These are phyloP conservation scores for Cyclanthera cordifolia DNA, from an alignment of 306 rosid species.

Conservation along the genomic window DNA sequence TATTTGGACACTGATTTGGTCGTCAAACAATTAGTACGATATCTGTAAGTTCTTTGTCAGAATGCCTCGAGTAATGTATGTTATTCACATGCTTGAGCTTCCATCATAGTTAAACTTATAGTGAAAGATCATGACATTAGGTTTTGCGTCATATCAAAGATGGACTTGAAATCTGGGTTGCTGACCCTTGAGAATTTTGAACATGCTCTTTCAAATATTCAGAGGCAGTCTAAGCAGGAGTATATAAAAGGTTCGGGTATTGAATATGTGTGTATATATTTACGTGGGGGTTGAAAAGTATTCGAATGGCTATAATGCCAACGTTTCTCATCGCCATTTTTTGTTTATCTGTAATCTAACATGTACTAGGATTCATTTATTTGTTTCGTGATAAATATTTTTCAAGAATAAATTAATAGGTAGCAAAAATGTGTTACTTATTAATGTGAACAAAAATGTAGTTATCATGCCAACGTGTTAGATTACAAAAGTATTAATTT, in stretches of 20 bases:
- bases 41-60: conserved; percentile 51
- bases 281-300: background rate
- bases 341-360: background rate
- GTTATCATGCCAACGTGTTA: no score
- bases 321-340: background rate
- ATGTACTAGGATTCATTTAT: background rate
- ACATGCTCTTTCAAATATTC: conserved; percentile 49
- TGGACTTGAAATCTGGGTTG: conserved; percentile 64
- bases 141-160: conserved; percentile 58
- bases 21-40: conserved; percentile 51
- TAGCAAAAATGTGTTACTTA: background rate
- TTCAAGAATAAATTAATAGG: background rate
- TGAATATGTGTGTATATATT: background rate
- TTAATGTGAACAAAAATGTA: no score
- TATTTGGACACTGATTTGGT: conserved; percentile 42
- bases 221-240: conserved; percentile 73
- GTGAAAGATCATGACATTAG: conserved; percentile 31
- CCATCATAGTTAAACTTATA: conserved; percentile 18
- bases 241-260: conserved; percentile 50
- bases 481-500: no score
- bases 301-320: background rate
- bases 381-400: background rate
- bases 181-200: conserved; percentile 51
- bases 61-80: background rate
- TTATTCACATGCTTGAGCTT: background rate